Conservation (phyloP, 352 stramenopile genomes). For the Phytophthora chlamydospora region DNA sequence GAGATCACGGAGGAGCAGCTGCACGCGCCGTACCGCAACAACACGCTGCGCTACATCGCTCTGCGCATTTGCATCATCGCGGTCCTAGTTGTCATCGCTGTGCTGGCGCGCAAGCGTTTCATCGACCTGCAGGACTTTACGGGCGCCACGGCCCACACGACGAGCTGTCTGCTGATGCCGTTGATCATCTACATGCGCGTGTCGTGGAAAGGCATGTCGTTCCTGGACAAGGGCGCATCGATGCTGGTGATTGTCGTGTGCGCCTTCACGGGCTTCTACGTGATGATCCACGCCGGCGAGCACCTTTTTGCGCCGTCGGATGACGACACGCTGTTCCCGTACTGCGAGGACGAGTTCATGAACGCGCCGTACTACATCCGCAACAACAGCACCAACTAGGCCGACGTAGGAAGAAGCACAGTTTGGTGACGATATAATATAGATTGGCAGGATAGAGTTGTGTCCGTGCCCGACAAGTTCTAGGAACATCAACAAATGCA, state of each 20-base stretch:
- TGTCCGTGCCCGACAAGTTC: constrained; percentile 11
- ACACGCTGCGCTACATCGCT: constrained; percentile 26
- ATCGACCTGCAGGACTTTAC: constrained; percentile 59
- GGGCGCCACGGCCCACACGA: constrained; percentile 45
- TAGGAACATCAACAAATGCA: constrained; percentile 15
- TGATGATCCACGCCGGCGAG: constrained; percentile 58
- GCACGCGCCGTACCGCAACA: constrained; percentile 21
- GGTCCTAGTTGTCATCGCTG: constrained; percentile 46
- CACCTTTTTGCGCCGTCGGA: constrained; percentile 49
- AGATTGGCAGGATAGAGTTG: constrained; percentile 11
- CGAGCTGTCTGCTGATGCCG: constrained; percentile 58
- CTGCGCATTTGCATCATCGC: constrained; percentile 37
- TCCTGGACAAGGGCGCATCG: constrained; percentile 49
- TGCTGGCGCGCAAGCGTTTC: constrained; percentile 49
- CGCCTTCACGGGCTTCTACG: constrained; percentile 53
- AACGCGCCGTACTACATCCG: constrained; percentile 53
- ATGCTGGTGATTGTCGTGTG: constrained; percentile 53
- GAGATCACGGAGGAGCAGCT: constrained; percentile 36
- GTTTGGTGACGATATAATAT: constrained; percentile 22
- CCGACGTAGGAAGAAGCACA: constrained; percentile 9
- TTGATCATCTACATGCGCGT: constrained; percentile 59
- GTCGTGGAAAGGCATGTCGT: constrained; percentile 45
- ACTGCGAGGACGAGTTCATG: constrained; percentile 58
- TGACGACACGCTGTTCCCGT: constrained; percentile 52
- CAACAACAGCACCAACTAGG: constrained; percentile 37